Evolutionary conservation across 768 basidiomycete species (phyloP), one percentile per base, ranked within the genome.

Genomic region (Daedaleopsis sinensis): DNA sequence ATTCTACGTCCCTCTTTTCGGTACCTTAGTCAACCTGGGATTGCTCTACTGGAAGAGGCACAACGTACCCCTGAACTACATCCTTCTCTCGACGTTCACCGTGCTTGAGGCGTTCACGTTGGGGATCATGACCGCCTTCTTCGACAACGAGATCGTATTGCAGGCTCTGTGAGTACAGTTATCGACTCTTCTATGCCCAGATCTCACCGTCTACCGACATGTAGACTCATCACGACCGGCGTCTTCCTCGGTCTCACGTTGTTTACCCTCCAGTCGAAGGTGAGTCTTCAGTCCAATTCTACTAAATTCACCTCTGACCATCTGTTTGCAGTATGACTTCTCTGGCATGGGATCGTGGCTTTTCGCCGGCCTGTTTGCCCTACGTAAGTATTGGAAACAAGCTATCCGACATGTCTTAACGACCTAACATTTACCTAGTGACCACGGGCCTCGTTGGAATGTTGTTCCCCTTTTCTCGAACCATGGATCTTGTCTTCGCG

Each of bases 241-340:
- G 89, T 98, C 48, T 98, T 99, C 83, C 74, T 94, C 43, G 97
- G 96, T 7, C 77, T 99, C 63, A 98, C 96, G 0, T 74, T 98
- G 55, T 98, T 97, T 79, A 98, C 97, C 0, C 80, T 97, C 72
- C 95, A 96, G 73, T 93, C 91, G 59, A 96, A 96, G 82, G 91
- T 90, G 63, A 19, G 79, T 56, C 18, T 19, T 48, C 4, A 32
- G 27, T 32, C 15, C 7, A 8, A 23, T 15, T 38, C n/a, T 7
- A 9, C 23, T 8, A 9, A 16, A 36, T 27, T 18, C 32, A 5
- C 13, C 32, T 19, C 50, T 56, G n/a, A 38, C 35, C 21, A 4
- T 51, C 19, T 54, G 27, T 32, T 7, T 44, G 0, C 66, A 93
- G 91, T 97, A 94, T 76, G 96, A 98, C 78, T 98, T 99, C 76